Percentiles rank a stretch among this genome's conserved stretches.
phyloP scores from a whole-genome alignment of 208 protist species.

The Naegleria lovaniensis region DNA sequence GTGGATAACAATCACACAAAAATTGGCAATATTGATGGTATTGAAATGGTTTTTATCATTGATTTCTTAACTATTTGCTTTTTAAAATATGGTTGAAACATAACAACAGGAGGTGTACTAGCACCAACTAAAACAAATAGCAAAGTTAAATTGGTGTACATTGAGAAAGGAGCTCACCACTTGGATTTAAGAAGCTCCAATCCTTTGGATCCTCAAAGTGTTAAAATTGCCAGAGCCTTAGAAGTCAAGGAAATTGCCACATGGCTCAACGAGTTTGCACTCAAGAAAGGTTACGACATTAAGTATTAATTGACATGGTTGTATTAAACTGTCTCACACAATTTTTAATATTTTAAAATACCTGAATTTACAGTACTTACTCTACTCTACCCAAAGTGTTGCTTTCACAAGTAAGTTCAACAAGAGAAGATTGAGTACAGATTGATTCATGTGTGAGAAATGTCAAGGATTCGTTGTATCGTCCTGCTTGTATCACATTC shows the following conservation, averaged over 20 bases:
- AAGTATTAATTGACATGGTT: neutral
- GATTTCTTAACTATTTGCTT: slow-evolving; percentile 37
- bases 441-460: no score
- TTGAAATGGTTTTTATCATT: no score
- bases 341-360: no score
- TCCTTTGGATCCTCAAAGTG: slow-evolving; percentile 50
- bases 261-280: slow-evolving; percentile 39
- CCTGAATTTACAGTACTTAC: no score
- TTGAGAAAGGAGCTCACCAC: slow-evolving; percentile 62
- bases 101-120: neutral
- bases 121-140: neutral
- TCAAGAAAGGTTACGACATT: neutral
- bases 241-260: slow-evolving; percentile 40
- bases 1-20: no score
- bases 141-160: slow-evolving; percentile 13
- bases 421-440: no score
- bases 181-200: slow-evolving; percentile 61
- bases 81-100: slow-evolving; percentile 27
- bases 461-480: no score
- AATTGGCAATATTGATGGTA: no score
- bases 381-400: no score
- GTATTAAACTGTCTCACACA: no score
- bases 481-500: no score
- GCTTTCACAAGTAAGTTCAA: no score
- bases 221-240: slow-evolving; percentile 41